Conservation (phyloP, 2,329 filamentous ascomycete genomes). For the Alternaria triticina region DNA sequence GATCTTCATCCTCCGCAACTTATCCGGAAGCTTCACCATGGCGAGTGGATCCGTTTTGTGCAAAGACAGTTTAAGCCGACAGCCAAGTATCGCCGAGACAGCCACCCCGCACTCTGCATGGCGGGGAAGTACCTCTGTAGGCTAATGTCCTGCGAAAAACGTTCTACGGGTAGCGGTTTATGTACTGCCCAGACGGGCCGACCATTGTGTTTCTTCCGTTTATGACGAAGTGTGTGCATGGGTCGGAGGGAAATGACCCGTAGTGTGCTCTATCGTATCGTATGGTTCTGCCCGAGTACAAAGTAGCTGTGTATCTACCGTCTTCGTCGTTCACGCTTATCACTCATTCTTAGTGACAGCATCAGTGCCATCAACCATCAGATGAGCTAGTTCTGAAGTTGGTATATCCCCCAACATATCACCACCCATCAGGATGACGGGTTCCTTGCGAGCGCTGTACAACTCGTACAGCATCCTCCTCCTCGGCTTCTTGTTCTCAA, state of each 20-base stretch:
- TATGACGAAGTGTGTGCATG: constrained; percentile 3
- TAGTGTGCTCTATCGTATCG: background rate
- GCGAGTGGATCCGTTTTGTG: background rate
- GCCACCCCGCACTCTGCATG: constrained; percentile 31
- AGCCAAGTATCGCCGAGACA: constrained; percentile 23
- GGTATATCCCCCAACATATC: background rate
- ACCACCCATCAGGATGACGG: background rate
- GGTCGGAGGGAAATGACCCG: constrained; percentile 10
- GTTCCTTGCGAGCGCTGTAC: constrained; percentile 2
- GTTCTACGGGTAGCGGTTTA: constrained; percentile 7
- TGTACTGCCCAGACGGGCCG: constrained; percentile 12
- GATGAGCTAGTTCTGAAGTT: background rate
- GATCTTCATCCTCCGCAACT: constrained; percentile 1
- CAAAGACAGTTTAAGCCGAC: background rate
- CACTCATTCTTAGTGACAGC: background rate
- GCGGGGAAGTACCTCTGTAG: constrained; percentile 16
- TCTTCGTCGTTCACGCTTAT: background rate
- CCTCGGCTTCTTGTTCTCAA: constrained; percentile 17
- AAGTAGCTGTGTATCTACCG: background rate
- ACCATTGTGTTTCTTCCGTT: constrained; percentile 9
- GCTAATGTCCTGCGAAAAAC: constrained; percentile 1
- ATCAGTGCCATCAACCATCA: constrained; percentile 4
- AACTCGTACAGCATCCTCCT: constrained; percentile 11
- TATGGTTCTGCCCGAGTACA: background rate
- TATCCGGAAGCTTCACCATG: background rate